Evolutionary conservation across 148 eudicot species (phyloP).

Genomic region (Fallopia convolvulus): DNA sequence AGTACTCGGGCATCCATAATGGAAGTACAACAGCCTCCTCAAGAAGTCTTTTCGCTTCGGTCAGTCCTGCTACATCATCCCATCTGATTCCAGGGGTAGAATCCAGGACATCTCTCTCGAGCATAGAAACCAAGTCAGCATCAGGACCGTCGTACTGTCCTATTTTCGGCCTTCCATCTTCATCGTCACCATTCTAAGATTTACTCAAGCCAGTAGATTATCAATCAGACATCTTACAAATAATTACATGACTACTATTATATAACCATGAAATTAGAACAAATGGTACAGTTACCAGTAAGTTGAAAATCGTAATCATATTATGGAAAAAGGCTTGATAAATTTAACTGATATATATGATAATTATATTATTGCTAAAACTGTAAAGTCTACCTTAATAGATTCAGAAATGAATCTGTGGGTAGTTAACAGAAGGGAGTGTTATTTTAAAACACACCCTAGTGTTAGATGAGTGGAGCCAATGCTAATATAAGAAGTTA

Average conservation of each 20-base stretch:
- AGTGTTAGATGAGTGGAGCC: neutral
- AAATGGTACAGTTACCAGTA: neutral
- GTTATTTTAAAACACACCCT: neutral
- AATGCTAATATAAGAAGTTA: neutral
- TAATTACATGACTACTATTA: neutral
- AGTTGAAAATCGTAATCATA: neutral
- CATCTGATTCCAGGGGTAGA: constrained; percentile 90
- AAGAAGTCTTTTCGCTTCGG: constrained; percentile 95
- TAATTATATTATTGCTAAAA: neutral
- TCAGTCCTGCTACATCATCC: constrained; percentile 97
- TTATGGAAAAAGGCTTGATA: neutral
- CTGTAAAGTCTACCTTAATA: constrained; percentile 25
- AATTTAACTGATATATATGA: neutral
- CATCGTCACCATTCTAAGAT: constrained; percentile 76
- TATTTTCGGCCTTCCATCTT: constrained; percentile 84
- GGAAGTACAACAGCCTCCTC: constrained; percentile 99
- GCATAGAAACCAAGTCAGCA: constrained; percentile 95
- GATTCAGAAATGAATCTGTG: constrained; percentile 71
- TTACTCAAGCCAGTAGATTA: constrained; percentile 4
- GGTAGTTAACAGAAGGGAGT: constrained; percentile 32
- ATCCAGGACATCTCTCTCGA: constrained; percentile 98
- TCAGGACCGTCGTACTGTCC: constrained; percentile 96
- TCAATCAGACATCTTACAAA: neutral
- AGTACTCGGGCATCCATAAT: constrained; percentile 97
- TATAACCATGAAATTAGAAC: neutral